These are phyloP conservation scores for Pseudocohnilembus persalinus DNA, from an alignment of 169 alveolate species.

Conservation along the genomic window DNA sequence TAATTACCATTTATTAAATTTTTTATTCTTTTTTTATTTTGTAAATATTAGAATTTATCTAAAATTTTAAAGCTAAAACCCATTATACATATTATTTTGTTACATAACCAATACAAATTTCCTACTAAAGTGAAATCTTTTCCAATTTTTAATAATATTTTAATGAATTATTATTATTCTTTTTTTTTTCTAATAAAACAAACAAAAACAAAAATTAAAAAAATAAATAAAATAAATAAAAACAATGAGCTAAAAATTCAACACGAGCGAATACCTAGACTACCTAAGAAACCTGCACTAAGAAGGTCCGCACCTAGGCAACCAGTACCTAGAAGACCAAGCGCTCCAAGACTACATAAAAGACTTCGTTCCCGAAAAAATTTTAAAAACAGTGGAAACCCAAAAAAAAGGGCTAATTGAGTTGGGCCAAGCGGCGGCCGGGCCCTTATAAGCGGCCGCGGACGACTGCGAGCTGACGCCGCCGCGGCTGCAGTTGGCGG, in stretches of 20 bases:
- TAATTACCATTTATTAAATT: too few relatives aligned
- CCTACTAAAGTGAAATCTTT: too few relatives aligned
- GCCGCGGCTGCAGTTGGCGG: constrained; percentile 50
- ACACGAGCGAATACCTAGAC: not conserved
- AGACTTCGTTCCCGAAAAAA: constrained; percentile 17
- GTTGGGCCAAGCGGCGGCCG: constrained; percentile 51
- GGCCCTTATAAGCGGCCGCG: constrained; percentile 38
- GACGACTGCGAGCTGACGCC: constrained; percentile 45
- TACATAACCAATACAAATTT: too few relatives aligned
- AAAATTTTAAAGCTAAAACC: too few relatives aligned
- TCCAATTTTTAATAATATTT: too few relatives aligned
- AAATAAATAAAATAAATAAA: too few relatives aligned
- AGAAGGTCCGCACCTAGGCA: constrained; percentile 63
- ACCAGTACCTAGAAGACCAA: constrained; percentile 53
- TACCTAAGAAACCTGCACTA: constrained; percentile 21
- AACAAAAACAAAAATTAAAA: too few relatives aligned
- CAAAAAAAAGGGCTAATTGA: constrained; percentile 28
- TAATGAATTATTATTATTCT: too few relatives aligned
- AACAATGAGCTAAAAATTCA: constrained; percentile 9
- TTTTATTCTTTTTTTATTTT: too few relatives aligned
- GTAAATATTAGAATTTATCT: too few relatives aligned
- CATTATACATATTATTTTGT: too few relatives aligned
- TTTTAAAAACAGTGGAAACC: constrained; percentile 1
- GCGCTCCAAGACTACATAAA: constrained; percentile 43
- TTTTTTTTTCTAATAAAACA: too few relatives aligned